Evolutionary conservation across 768 basidiomycete genomes (phyloP).

Genomic region (Hebeloma cylindrosporum): DNA sequence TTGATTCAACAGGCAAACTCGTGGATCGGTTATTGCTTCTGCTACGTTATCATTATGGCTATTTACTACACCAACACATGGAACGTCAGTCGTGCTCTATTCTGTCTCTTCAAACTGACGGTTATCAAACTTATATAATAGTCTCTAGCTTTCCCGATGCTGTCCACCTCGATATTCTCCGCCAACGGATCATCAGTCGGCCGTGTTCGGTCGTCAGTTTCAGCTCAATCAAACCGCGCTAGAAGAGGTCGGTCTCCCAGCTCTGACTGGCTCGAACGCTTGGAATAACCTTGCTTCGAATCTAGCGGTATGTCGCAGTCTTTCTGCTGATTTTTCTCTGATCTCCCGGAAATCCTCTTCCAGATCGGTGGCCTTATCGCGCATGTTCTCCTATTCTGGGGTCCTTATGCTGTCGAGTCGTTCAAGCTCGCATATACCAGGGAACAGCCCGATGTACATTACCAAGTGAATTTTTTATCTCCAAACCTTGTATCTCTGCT

Average conservation of each 20-base stretch:
- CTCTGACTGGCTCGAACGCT: slow-evolving; percentile 51
- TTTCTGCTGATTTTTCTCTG: background rate
- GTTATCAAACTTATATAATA: slow-evolving; percentile 17
- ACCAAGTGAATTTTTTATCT: slow-evolving; percentile 33
- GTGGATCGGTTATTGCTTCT: slow-evolving; percentile 53
- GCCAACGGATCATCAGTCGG: slow-evolving; percentile 53
- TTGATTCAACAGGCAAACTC: slow-evolving; percentile 61
- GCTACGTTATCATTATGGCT: slow-evolving; percentile 51
- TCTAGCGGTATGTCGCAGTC: slow-evolving; percentile 38
- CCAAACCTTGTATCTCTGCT: background rate
- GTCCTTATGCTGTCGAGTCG: slow-evolving; percentile 46
- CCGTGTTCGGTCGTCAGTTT: slow-evolving; percentile 53
- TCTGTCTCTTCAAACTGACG: background rate
- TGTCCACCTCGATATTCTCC: slow-evolving; percentile 58
- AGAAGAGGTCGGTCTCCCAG: slow-evolving; percentile 47
- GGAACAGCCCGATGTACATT: slow-evolving; percentile 57
- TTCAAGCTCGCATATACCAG: slow-evolving; percentile 48
- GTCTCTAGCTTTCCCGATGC: slow-evolving; percentile 57
- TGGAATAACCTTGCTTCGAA: slow-evolving; percentile 50
- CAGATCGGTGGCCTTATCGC: slow-evolving; percentile 62
- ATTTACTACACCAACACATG: slow-evolving; percentile 67
- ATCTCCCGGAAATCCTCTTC: background rate
- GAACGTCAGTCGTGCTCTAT: slow-evolving; percentile 39
- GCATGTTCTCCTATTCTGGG: slow-evolving; percentile 59
- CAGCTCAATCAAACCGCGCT: slow-evolving; percentile 56